phyloP scores from a whole-genome alignment of 208 protist species.

The Leishmania martiniquensis region DNA sequence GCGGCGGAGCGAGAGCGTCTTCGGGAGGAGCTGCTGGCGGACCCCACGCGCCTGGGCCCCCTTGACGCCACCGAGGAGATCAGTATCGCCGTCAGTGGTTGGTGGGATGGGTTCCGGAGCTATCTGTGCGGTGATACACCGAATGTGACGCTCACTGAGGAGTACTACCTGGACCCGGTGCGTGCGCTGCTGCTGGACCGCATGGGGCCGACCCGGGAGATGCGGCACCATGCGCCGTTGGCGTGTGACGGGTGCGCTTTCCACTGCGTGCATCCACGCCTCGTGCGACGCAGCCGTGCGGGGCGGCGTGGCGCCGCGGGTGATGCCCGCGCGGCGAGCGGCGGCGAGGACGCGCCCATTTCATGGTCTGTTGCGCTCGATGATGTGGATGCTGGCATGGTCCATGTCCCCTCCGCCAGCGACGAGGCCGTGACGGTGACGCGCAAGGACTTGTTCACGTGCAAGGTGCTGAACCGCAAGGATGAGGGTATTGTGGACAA shows the following conservation, averaged over 20 bases:
- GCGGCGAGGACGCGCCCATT: not conserved
- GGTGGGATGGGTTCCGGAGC: not conserved
- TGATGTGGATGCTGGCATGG: conserved; percentile 18
- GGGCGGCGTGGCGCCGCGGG: not conserved
- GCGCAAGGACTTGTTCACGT: conserved; percentile 18
- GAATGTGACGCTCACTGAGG: not conserved
- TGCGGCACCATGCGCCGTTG: not conserved
- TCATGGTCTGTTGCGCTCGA: conserved; percentile 22
- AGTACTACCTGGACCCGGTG: conserved; percentile 5
- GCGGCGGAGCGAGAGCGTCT: not conserved
- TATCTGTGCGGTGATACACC: conserved; percentile 13
- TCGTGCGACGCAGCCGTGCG: not conserved
- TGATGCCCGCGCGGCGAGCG: not conserved
- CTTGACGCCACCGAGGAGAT: not conserved
- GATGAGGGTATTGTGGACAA: not conserved
- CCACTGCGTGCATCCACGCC: conserved; percentile 20
- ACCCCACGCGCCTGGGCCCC: not conserved
- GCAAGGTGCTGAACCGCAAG: conserved; percentile 5
- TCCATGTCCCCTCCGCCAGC: not conserved
- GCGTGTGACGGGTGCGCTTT: conserved; percentile 10
- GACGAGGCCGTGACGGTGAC: not conserved
- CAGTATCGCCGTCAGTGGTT: not conserved
- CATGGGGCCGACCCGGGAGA: not conserved
- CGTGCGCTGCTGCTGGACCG: not conserved
- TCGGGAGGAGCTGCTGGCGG: not conserved